phyloP scores from a whole-genome alignment of 2,329 filamentous ascomycete genomes.

The Aspergillus arachidicola region DNA sequence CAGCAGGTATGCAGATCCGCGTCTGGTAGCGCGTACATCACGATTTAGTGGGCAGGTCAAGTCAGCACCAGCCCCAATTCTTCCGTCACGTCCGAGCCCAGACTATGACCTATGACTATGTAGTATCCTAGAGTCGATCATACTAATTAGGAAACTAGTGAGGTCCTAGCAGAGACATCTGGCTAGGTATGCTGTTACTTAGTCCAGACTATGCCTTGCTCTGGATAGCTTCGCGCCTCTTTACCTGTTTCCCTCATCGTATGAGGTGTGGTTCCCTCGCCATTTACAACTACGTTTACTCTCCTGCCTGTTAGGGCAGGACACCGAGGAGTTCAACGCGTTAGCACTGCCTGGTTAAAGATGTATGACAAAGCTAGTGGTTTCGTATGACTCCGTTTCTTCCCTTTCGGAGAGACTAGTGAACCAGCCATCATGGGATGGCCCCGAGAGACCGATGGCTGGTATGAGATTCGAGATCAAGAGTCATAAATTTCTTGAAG shows the following conservation, averaged over 20 bases:
- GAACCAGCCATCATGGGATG: not conserved
- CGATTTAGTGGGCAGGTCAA: not conserved
- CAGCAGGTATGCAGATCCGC: constrained; percentile 9
- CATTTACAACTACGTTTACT: not conserved
- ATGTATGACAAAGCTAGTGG: not conserved
- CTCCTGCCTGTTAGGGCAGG: not conserved
- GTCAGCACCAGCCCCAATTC: not conserved
- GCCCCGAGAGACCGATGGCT: not conserved
- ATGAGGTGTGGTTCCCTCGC: not conserved
- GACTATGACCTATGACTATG: not conserved
- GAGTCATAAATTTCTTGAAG: not conserved
- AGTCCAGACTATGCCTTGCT: not conserved
- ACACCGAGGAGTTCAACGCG: not conserved
- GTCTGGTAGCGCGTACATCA: constrained; percentile 2
- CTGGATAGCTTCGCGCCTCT: not conserved
- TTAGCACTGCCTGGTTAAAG: not conserved
- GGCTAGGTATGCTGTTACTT: not conserved
- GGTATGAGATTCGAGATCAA: not conserved
- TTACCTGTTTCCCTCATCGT: not conserved
- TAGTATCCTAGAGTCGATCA: not conserved
- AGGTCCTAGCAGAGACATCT: not conserved
- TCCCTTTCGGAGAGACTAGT: not conserved
- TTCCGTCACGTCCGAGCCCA: constrained; percentile 1
- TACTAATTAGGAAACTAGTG: not conserved
- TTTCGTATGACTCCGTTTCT: not conserved